Conservation (phyloP, 2,329 filamentous ascomycete genomes). For the Trichophyton simii region DNA sequence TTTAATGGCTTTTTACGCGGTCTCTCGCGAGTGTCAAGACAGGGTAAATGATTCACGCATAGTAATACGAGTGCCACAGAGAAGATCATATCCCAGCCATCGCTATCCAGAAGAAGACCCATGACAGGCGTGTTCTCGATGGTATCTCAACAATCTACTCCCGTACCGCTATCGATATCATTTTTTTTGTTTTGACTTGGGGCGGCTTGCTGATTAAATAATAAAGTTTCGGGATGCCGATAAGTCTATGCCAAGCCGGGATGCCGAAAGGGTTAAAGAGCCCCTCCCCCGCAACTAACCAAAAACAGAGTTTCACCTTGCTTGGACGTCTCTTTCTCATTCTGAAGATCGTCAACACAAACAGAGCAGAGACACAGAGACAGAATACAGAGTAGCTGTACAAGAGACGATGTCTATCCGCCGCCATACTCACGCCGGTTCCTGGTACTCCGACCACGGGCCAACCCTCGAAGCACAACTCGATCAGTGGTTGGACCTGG, state of each 20-base stretch:
- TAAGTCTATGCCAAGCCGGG: neutral
- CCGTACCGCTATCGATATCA: neutral
- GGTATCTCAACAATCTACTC: neutral
- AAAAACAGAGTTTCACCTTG: slow-evolving; percentile 1
- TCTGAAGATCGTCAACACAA: neutral
- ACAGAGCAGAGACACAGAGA: neutral
- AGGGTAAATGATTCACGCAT: neutral
- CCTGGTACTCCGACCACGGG: slow-evolving; percentile 65
- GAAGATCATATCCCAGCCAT: too few relatives aligned
- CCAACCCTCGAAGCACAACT: slow-evolving; percentile 55
- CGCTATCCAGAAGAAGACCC: too few relatives aligned
- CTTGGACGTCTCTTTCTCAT: neutral
- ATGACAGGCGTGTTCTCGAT: too few relatives aligned
- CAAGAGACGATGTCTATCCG: slow-evolving; percentile 29
- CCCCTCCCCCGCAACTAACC: neutral
- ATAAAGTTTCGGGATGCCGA: slow-evolving; percentile 3
- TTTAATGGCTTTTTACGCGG: neutral
- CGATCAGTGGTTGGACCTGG: slow-evolving; percentile 58
- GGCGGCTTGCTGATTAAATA: too few relatives aligned
- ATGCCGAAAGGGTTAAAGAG: neutral
- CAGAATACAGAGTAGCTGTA: neutral
- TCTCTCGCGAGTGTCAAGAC: neutral
- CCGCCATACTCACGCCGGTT: slow-evolving; percentile 64
- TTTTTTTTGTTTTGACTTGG: too few relatives aligned
- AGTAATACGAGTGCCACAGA: neutral